Percentiles rank a stretch among this genome's conserved stretches.
Evolutionary conservation across 2,329 filamentous ascomycete species (phyloP).

Genomic region (Thelonectria olida): DNA sequence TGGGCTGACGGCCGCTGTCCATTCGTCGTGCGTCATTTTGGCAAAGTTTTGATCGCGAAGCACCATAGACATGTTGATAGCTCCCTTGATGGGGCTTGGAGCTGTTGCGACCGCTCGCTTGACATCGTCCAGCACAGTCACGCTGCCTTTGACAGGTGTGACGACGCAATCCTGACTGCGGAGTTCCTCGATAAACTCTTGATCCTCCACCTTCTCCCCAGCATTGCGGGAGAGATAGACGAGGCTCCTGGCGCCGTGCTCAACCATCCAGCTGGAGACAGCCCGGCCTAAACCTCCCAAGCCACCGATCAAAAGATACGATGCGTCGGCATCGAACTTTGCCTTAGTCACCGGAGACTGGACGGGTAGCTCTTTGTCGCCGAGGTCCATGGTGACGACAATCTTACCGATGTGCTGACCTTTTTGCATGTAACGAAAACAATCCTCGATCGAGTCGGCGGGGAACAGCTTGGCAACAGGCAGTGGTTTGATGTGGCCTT

Average conservation of each 20-base stretch:
- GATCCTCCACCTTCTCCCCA: conserved; percentile 14
- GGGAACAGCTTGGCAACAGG: conserved; percentile 40
- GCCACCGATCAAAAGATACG: conserved; percentile 40
- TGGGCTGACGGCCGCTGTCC: conserved; percentile 35
- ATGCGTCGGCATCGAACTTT: conserved; percentile 27
- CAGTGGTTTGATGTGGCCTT: conserved; percentile 28
- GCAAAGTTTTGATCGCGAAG: conserved; percentile 33
- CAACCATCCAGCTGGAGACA: conserved; percentile 18
- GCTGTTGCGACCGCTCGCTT: conserved; percentile 29
- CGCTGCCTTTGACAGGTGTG: conserved; percentile 44
- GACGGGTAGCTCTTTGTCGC: too few species aligned
- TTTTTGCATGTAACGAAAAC: conserved; percentile 54
- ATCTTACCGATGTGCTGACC: conserved; percentile 55
- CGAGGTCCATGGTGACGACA: conserved; percentile 46
- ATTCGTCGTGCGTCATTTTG: conserved; percentile 48
- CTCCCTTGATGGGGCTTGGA: conserved; percentile 48
- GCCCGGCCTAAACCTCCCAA: conserved; percentile 28
- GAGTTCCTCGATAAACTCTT: conserved; percentile 35
- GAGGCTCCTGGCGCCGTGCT: conserved; percentile 19
- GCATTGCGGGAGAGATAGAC: conserved; percentile 26
- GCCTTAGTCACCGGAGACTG: too few species aligned
- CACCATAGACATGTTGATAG: conserved; percentile 54
- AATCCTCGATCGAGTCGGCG: conserved; percentile 44
- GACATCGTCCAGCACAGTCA: conserved; percentile 42
- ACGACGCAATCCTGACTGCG: conserved; percentile 37